Base-by-base conservation (phyloP, 257 asterid species). In the Solanum neorickii region DNA sequence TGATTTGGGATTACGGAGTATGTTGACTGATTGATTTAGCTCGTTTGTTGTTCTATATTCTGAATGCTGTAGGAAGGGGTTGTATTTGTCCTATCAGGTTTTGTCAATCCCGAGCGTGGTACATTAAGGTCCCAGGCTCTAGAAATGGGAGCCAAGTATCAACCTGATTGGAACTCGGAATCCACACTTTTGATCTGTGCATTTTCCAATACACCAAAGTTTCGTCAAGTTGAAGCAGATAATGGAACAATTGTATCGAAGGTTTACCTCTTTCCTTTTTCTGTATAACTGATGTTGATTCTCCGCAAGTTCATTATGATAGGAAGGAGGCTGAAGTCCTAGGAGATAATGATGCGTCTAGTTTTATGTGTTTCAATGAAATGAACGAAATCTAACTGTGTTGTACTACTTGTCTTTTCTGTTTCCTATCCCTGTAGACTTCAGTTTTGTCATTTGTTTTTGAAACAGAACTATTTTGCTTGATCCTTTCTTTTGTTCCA, bases 111-210 rank as follows among this genome's bases (percentile, higher is more conserved):
- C 4, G 99, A 97, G 86, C 92, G 98, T 1, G 97, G 96, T 41
- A 85, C 87, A 59, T 87, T 97, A 88, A 91, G 99, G 91, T 96
- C 98, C 11, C 95, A 93, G 86, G 96, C 96, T 90, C 89, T 97
- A 88, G 99, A 95, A 91, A 95, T 97, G 99, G 99, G 99, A 84
- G 97, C 99, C 12, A 97, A 93, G 69, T 97, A 92, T 91, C 97
- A 94, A 88, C 94, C 95, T 42, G 99, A 97, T 91, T 96, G 99
- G 99, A 91, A 91, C 90, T 88, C 98, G 5, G 87, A 91, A 49
- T 94, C 97, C 92, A 95, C 99, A 10, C 96, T 97, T 84, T 89
- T 97, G 84, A 92, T 95, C 62, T 96, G 98, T 86, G 99, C 98
- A 62, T 96, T 94, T 90, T 77, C 93, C 82, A 97, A 93, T 86